phyloP scores from a whole-genome alignment of 805 yeast genomes.

The Cyberlindnera galapagoensis region DNA sequence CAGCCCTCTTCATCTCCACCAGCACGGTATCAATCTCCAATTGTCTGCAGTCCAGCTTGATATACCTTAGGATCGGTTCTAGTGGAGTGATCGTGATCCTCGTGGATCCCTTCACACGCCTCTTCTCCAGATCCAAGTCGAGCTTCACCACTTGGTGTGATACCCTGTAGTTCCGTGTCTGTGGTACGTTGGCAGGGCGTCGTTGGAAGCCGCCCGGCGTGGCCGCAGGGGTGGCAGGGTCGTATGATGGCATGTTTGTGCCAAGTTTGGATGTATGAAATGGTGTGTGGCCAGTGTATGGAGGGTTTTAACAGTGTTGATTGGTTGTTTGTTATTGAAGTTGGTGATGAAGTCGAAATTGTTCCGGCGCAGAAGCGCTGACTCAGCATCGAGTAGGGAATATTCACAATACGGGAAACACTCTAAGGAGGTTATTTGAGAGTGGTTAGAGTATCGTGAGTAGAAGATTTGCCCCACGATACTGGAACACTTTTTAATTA shows the following conservation, averaged over 20 bases:
- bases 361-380: too few relatives aligned
- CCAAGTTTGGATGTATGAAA: too few relatives aligned
- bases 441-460: too few relatives aligned
- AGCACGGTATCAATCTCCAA: slow-evolving; percentile 55
- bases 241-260: slow-evolving; percentile 18
- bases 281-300: neutral
- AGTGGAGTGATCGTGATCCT: slow-evolving; percentile 78
- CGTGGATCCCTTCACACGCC: slow-evolving; percentile 61
- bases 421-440: too few relatives aligned
- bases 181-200: slow-evolving; percentile 2
- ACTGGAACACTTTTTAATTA: too few relatives aligned
- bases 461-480: too few relatives aligned
- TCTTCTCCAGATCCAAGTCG: slow-evolving; percentile 69
- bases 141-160: slow-evolving; percentile 80
- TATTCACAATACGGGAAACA: too few relatives aligned
- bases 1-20: slow-evolving; percentile 55
- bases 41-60: slow-evolving; percentile 78
- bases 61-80: slow-evolving; percentile 45
- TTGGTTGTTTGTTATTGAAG: too few relatives aligned
- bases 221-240: slow-evolving; percentile 15
- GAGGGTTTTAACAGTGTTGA: too few relatives aligned
- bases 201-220: slow-evolving; percentile 14
- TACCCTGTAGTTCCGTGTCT: slow-evolving; percentile 43
- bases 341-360: too few relatives aligned
- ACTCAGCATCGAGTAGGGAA: too few relatives aligned